Evolutionary conservation across 2,329 filamentous ascomycete species (phyloP).

Genomic region (Exophiala aquamarina): DNA sequence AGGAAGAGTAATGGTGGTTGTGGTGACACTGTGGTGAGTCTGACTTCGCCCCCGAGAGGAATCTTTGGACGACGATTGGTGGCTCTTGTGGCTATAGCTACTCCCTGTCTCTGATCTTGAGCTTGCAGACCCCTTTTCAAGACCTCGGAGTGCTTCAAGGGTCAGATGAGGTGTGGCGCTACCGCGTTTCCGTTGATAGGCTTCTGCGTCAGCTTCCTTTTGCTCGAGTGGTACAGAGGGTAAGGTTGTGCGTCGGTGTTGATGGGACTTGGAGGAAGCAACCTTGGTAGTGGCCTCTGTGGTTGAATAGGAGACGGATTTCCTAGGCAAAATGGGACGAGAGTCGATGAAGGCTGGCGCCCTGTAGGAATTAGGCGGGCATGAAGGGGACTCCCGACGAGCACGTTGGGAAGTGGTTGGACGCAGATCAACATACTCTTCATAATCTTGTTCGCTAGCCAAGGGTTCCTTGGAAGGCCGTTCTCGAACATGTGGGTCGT

Average conservation of each 20-base stretch:
- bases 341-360: slow-evolving; percentile 7
- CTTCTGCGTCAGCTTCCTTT: slow-evolving; percentile 21
- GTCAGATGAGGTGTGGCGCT: slow-evolving; percentile 21
- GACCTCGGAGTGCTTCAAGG: slow-evolving; percentile 22
- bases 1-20: slow-evolving; percentile 19
- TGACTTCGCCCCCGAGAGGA: slow-evolving; percentile 25
- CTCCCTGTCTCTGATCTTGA: slow-evolving; percentile 26
- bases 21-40: slow-evolving; percentile 15
- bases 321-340: slow-evolving; percentile 17
- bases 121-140: slow-evolving; percentile 19
- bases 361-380: slow-evolving; percentile 23
- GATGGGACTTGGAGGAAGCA: slow-evolving; percentile 9
- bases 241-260: slow-evolving; percentile 12
- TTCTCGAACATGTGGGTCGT: slow-evolving; percentile 8
- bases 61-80: slow-evolving; percentile 28
- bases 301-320: slow-evolving; percentile 21
- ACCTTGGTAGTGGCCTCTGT: slow-evolving; percentile 11
- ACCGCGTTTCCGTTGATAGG: slow-evolving; percentile 21
- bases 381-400: slow-evolving; percentile 22
- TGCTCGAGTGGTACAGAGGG: slow-evolving; percentile 17
- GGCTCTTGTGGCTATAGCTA: slow-evolving; percentile 26
- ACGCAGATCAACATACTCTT: slow-evolving; percentile 11
- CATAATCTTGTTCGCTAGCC: slow-evolving; percentile 14
- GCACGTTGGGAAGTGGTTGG: slow-evolving; percentile 10
- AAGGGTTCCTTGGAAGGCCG: slow-evolving; percentile 12